Conservation (phyloP, 208 protist species). For the Blechomonas ayalai region DNA sequence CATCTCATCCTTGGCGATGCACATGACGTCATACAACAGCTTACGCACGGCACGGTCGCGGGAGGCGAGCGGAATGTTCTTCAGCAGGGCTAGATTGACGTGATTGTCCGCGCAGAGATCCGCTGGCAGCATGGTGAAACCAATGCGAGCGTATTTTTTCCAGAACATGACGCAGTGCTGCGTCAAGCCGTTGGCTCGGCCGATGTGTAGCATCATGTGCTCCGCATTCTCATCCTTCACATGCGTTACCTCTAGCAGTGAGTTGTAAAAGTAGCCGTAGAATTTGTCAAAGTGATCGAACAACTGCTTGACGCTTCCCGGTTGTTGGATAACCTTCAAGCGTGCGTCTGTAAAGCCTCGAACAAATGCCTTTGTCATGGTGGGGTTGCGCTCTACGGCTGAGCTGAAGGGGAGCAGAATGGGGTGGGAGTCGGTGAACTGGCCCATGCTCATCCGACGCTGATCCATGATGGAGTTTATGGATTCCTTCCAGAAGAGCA, state of each 20-base stretch:
- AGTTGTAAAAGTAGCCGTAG: conserved; percentile 89
- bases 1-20: conserved; percentile 81
- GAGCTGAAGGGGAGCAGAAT: conserved; percentile 76
- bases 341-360: conserved; percentile 84
- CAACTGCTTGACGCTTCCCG: conserved; percentile 81
- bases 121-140: conserved; percentile 84
- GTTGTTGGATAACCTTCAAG: conserved; percentile 75
- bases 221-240: conserved; percentile 78
- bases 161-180: conserved; percentile 89
- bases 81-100: conserved; percentile 78
- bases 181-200: conserved; percentile 71
- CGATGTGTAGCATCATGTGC: conserved; percentile 83
- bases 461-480: conserved; percentile 61
- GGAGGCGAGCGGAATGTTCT: conserved; percentile 76
- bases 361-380: conserved; percentile 84
- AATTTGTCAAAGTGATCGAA: conserved; percentile 90
- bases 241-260: conserved; percentile 67
- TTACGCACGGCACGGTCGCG: conserved; percentile 67
- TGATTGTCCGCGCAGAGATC: conserved; percentile 85
- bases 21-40: conserved; percentile 80
- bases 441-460: conserved; percentile 43
- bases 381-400: conserved; percentile 50
- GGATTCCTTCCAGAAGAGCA: conserved; percentile 86
- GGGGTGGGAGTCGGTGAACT: conserved; percentile 86
- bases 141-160: conserved; percentile 86